Evolutionary conservation across 805 yeast genomes (phyloP).

Genomic region (Zygoascus bituminiphila): DNA sequence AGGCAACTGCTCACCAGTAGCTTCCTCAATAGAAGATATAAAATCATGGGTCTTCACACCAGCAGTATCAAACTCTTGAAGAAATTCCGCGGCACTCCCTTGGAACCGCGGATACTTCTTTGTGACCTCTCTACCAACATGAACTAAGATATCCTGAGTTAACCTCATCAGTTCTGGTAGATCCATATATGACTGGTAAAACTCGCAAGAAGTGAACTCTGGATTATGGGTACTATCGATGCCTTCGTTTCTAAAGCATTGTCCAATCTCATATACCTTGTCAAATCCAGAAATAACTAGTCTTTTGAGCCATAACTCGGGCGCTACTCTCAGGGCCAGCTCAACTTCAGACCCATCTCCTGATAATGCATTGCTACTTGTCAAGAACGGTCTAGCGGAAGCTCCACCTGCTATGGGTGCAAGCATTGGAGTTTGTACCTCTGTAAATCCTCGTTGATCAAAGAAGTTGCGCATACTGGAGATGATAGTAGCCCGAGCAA

Average conservation of each 20-base stretch:
- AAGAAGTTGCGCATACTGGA: constrained; percentile 51
- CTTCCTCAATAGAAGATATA: constrained; percentile 49
- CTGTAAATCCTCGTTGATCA: constrained; percentile 49
- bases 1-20: constrained; percentile 47
- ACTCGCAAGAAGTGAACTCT: constrained; percentile 86
- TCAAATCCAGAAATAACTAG: constrained; percentile 80
- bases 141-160: constrained; percentile 50
- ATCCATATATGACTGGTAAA: constrained; percentile 65
- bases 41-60: constrained; percentile 50
- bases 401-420: constrained; percentile 75
- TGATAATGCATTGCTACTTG: constrained; percentile 33
- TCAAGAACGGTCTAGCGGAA: constrained; percentile 76
- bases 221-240: constrained; percentile 90
- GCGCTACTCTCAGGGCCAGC: constrained; percentile 77
- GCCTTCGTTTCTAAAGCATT: constrained; percentile 91
- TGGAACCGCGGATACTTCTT: constrained; percentile 9
- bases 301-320: constrained; percentile 88
- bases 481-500: constrained; percentile 48
- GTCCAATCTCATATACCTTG: constrained; percentile 77
- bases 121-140: constrained; percentile 32
- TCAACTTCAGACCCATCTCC: constrained; percentile 17
- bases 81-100: constrained; percentile 12
- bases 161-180: constrained; percentile 57
- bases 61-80: constrained; percentile 14
- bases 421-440: constrained; percentile 84